These are phyloP conservation scores for Leucosporidium yakuticum DNA, from an alignment of 768 basidiomycete species.

Conservation along the genomic window DNA sequence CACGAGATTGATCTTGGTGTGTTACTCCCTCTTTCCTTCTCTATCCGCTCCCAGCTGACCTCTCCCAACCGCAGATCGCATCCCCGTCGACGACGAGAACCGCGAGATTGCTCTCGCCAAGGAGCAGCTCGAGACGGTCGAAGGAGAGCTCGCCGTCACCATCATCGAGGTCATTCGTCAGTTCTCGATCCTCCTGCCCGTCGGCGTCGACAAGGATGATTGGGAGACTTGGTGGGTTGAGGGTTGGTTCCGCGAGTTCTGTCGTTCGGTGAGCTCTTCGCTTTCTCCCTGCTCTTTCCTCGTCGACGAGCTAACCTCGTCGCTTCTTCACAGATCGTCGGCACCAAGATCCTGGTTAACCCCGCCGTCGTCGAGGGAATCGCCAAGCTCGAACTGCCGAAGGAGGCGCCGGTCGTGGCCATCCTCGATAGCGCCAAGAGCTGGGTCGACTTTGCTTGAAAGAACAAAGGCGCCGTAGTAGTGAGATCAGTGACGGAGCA, in stretches of 20 bases:
- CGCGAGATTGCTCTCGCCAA: constrained; percentile 16
- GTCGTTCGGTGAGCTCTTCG: constrained; percentile 58
- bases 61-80: constrained; percentile 54
- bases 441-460: constrained; percentile 22
- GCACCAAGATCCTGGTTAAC: constrained; percentile 1
- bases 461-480: no score
- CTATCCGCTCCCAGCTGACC: constrained; percentile 28
- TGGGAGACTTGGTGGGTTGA: constrained; percentile 84
- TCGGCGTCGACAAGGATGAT: constrained; percentile 60
- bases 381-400: constrained; percentile 15
- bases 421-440: constrained; percentile 18
- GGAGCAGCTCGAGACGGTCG: constrained; percentile 49
- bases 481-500: no score
- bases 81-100: constrained; percentile 8
- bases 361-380: constrained; percentile 9
- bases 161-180: constrained; percentile 67
- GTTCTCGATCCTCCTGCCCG: constrained; percentile 63
- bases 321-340: neutral
- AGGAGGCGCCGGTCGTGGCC: neutral
- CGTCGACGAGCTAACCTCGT: neutral
- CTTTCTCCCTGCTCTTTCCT: neutral
- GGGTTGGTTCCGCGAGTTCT: constrained; percentile 88
- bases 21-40: constrained; percentile 45
- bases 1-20: constrained; percentile 67
- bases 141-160: constrained; percentile 67